Base-by-base conservation (phyloP, 75 land plant genomes). In the Cryptomeria japonica region DNA sequence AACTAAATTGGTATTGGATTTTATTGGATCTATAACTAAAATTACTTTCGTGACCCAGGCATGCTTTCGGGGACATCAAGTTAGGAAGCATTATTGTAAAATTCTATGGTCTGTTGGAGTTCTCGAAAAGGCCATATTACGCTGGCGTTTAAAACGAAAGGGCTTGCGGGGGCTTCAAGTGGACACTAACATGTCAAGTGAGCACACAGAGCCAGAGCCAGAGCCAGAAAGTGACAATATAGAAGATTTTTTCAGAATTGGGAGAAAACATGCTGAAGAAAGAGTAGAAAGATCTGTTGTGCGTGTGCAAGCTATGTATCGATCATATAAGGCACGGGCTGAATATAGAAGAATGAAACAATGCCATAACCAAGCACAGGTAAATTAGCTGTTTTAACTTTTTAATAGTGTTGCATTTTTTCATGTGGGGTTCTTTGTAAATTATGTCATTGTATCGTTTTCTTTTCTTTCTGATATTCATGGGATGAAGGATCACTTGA, bases 81-180 rank as follows among this genome's bases (percentile, higher is more conserved):
- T 88, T 10, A 88, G 97, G 55, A 93, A 87, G 86, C 94, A 94
- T n/a, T 96, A 96, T 68, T 76, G 82, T 19, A 95, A 96, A 86
- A 91, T 96, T 86, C 3, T 93, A 3, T 96, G 98, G 98, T 95
- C 98, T 32, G 98, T 96, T 83, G 98, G 98, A 39, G 87, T 96
- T 11, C 91, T 96, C 51, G 98, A 96, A 91, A 96, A 96, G 85
- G 97, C 91, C 44, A 86, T 96, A 42, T 86, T 96, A n/a, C 95
- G 98, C 34, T 96, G 98, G 98, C 95, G 94, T 34, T 41, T 86
- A 36, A 94, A 91, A 86, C 92, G 93, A 51, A 94, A 90, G 84
- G 98, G 98, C 8, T 89, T 96, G 36, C 94, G 98, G 12, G 98
- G 98, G n/a, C 87, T 94, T 84, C 93, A 91, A 18, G 88, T 87